phyloP scores from a whole-genome alignment of 176 grass and related monocot genomes.

The Carex cristatella region DNA sequence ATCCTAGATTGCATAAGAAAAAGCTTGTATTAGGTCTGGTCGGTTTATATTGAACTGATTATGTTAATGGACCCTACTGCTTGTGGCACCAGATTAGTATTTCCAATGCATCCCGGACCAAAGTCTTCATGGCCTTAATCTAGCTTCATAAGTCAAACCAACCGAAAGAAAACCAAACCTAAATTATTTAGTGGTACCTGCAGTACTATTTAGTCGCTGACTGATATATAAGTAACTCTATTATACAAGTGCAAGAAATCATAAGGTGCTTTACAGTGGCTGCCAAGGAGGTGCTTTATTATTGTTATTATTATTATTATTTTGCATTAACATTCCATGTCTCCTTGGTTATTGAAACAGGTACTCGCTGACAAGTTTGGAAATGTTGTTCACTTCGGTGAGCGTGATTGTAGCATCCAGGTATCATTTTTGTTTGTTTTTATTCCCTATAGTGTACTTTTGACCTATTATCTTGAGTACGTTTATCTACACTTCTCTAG shows the following conservation, averaged over 20 bases:
- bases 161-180: not conserved
- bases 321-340: not conserved
- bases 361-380: conserved; percentile 44
- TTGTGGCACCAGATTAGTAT: not conserved
- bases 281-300: not conserved
- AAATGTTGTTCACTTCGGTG: conserved; percentile 53
- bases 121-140: not conserved
- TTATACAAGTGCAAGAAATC: not conserved
- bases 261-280: not conserved
- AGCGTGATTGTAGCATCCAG: conserved; percentile 55
- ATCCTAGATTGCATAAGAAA: not conserved
- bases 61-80: not conserved
- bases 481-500: not conserved
- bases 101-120: not conserved
- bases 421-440: not conserved
- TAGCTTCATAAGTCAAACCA: not conserved
- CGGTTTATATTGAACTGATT: not conserved
- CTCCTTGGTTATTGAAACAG: conserved; percentile 13
- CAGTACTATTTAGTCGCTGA: not conserved
- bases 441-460: conserved; percentile 2
- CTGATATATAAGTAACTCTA: not conserved
- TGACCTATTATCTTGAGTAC: not conserved
- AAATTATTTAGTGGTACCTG: not conserved
- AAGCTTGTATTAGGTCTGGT: not conserved
- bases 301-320: not conserved